Evolutionary conservation across 495 filamentous ascomycete genomes (phyloP), one percentile per base, ranked within the genome.

Genomic region (Aspergillus bridgeri): DNA sequence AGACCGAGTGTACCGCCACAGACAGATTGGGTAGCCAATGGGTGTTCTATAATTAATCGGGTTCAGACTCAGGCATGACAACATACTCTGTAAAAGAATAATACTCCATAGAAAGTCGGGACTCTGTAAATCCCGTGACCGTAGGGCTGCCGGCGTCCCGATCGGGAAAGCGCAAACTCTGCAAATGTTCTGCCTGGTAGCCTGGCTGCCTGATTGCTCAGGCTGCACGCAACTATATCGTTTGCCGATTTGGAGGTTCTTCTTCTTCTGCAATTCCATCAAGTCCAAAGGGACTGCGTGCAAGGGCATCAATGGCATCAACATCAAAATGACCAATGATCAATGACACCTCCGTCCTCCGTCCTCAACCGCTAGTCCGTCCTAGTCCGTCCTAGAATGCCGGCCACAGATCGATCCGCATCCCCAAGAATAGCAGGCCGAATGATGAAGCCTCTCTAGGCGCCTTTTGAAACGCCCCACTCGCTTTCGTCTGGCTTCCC

Each of bases 391-490:
- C n/a, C n/a, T n/a, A n/a, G n/a, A n/a, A n/a, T n/a, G n/a, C n/a
- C n/a, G n/a, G n/a, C n/a, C n/a, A n/a, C n/a, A n/a, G 4, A 38
- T 15, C 33, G 3, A 38, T 38, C 33, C 17, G 33, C 17, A 38
- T 33, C 29, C 29, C 38, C 18, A 56, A 25, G 33, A 33, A n/a
- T n/a, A n/a, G n/a, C n/a, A n/a, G n/a, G n/a, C 29, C 53, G 48
- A 56, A 48, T 48, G 48, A 44, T 52, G 42, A 53, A 43, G 21
- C 19, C 21, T 45, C 23, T 53, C 27, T 56, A 61, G 56, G 60
- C 60, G 60, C 60, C 49, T 59, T 60, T 63, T 63, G 61, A 63
- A 63, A 63, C 61, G 50, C 23, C 29, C 42, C 47, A 57, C 54
- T 57, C 57, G 53, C 60, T 55, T 59, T 53, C 49, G 9, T 53